These are phyloP conservation scores for Cladosporium cucumerinum DNA, from an alignment of 2,329 filamentous ascomycete species.

Conservation along the genomic window DNA sequence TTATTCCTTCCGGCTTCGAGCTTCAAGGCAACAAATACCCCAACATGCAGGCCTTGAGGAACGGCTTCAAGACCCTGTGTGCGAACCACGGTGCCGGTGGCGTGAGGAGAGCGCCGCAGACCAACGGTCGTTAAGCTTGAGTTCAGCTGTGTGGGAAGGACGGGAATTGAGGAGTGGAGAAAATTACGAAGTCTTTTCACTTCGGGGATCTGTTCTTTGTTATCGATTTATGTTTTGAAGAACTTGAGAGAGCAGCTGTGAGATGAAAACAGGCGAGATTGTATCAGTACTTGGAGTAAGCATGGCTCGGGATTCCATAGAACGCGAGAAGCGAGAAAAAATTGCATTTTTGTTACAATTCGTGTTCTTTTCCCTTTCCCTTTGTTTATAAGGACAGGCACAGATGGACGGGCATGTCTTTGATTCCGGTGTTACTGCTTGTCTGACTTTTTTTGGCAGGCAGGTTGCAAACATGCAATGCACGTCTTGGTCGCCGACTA, in stretches of 20 bases:
- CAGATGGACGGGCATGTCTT: background rate
- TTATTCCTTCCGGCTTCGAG: conserved; percentile 91
- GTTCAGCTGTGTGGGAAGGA: background rate
- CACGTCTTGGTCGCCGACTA: background rate
- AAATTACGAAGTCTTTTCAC: background rate
- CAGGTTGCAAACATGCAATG: background rate
- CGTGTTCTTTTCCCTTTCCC: background rate
- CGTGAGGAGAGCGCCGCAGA: conserved; percentile 3
- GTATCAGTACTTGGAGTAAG: conserved; percentile 11
- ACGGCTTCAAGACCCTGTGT: conserved; percentile 91
- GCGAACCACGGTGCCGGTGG: conserved; percentile 26
- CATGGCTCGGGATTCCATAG: background rate
- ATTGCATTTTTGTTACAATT: background rate
- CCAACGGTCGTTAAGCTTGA: conserved; percentile 5
- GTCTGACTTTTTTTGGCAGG: background rate
- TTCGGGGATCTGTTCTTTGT: background rate
- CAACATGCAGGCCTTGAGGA: conserved; percentile 91
- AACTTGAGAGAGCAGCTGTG: background rate
- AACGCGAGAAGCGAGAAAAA: conserved; percentile 1
- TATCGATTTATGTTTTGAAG: background rate
- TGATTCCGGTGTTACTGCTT: background rate
- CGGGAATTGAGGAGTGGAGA: background rate
- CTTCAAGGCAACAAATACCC: conserved; percentile 85
- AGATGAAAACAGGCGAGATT: background rate
- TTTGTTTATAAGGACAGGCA: background rate